A percentile compares a stretch with the other conserved stretches of the same genome.
Conservation (phyloP, 306 rosid genomes). For the Cicer judaicum region DNA sequence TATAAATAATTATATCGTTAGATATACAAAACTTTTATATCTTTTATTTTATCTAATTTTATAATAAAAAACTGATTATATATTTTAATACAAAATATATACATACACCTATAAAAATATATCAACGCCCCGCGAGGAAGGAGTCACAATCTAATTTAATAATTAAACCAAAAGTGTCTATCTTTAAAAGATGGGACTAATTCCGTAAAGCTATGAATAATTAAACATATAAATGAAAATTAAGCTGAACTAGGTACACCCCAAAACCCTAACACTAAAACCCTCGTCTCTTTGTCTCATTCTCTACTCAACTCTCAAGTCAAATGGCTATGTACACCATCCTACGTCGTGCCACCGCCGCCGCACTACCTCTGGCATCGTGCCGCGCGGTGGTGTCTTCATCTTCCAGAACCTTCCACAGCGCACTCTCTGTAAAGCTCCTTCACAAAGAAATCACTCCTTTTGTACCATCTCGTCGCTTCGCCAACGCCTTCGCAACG, state of each 20-base stretch:
- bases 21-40: too few relatives aligned
- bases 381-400: constrained; percentile 50
- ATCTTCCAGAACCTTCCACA: constrained; percentile 61
- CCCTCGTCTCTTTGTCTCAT: not conserved
- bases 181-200: too few relatives aligned
- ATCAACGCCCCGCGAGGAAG: too few relatives aligned
- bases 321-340: constrained; percentile 66
- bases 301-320: constrained; percentile 37
- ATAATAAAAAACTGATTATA: too few relatives aligned
- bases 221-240: too few relatives aligned
- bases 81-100: too few relatives aligned
- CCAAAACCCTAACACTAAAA: constrained; percentile 47
- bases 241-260: not conserved
- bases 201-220: too few relatives aligned
- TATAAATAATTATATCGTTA: too few relatives aligned
- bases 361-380: constrained; percentile 54
- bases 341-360: constrained; percentile 68
- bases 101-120: too few relatives aligned
- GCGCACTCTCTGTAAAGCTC: constrained; percentile 41
- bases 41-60: too few relatives aligned
- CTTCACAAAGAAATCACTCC: constrained; percentile 39
- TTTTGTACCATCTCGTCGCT: constrained; percentile 49
- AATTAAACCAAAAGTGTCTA: too few relatives aligned
- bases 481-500: constrained; percentile 50
- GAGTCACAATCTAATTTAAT: too few relatives aligned